These are phyloP conservation scores for Yamadazyma atmosphaerica DNA, from an alignment of 1,139 yeast species.

Conservation along the genomic window DNA sequence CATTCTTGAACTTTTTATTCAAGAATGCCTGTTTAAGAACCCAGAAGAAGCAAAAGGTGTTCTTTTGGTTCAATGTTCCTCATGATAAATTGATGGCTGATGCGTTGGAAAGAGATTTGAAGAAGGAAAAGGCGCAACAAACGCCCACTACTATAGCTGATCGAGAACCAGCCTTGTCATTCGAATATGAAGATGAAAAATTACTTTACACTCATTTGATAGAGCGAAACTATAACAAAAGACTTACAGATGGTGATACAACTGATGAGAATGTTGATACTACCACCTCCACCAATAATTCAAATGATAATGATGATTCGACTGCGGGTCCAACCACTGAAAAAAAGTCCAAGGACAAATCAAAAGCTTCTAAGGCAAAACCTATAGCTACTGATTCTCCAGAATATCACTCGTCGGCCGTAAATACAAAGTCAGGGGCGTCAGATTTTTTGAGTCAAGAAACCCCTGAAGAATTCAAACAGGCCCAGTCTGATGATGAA, in stretches of 20 bases:
- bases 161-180: conserved; percentile 64
- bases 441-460: conserved; percentile 24
- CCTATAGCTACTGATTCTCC: conserved; percentile 16
- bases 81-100: conserved; percentile 93
- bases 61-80: conserved; percentile 95
- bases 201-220: conserved; percentile 50
- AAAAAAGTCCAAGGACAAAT: conserved; percentile 1
- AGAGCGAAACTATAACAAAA: conserved; percentile 42
- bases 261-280: conserved; percentile 11
- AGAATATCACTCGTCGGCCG: conserved; percentile 18
- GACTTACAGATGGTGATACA: conserved; percentile 16
- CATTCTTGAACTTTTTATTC: conserved; percentile 79
- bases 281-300: conserved; percentile 10
- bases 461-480: conserved; percentile 27
- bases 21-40: conserved; percentile 88
- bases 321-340: not conserved
- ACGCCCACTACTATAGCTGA: conserved; percentile 60
- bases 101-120: conserved; percentile 89
- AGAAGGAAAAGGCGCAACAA: conserved; percentile 64
- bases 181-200: conserved; percentile 51
- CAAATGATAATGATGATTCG: conserved; percentile 7
- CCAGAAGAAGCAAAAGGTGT: conserved; percentile 95
- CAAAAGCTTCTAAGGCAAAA: not conserved
- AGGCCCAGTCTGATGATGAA: conserved; percentile 27
- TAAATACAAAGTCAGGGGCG: conserved; percentile 8